Percentiles rank a stretch among this genome's conserved stretches.
phyloP scores from a whole-genome alignment of 495 filamentous ascomycete species.

The Rhizodiscina lignyota region DNA sequence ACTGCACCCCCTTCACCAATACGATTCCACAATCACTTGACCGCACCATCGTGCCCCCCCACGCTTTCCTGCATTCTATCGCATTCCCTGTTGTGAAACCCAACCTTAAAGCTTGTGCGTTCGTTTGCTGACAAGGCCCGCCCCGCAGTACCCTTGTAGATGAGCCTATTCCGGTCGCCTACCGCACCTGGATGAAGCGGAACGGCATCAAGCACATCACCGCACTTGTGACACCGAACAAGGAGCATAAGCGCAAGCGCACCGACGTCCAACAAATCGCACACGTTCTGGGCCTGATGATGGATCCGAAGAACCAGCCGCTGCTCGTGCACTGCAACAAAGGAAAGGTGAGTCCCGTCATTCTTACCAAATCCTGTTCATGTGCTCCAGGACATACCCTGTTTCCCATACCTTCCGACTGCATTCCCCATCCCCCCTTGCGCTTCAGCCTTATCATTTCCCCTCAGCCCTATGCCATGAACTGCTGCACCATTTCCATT shows the following conservation, averaged over 20 bases:
- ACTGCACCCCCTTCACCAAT: too few relatives aligned
- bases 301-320: conserved; percentile 52
- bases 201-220: conserved; percentile 49
- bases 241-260: too few relatives aligned
- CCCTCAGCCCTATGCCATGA: too few relatives aligned
- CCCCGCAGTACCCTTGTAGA: conserved; percentile 57
- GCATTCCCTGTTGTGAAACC: conserved; percentile 1
- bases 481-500: not conserved
- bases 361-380: too few relatives aligned
- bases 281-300: conserved; percentile 43
- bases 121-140: conserved; percentile 7
- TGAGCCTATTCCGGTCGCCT: conserved; percentile 40
- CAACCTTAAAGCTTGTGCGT: too few relatives aligned
- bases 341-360: conserved; percentile 47
- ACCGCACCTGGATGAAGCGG: conserved; percentile 39
- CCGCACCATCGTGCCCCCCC: too few relatives aligned
- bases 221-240: conserved; percentile 61
- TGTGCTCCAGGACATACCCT: too few relatives aligned
- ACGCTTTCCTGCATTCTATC: not conserved
- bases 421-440: too few relatives aligned
- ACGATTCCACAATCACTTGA: too few relatives aligned
- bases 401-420: too few relatives aligned
- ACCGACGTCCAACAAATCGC: conserved; percentile 44
- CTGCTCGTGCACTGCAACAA: conserved; percentile 80
- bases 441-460: too few relatives aligned